These are phyloP conservation scores for Mortierella antarctica DNA, from an alignment of 192 early-diverging fungal species.

Conservation along the genomic window DNA sequence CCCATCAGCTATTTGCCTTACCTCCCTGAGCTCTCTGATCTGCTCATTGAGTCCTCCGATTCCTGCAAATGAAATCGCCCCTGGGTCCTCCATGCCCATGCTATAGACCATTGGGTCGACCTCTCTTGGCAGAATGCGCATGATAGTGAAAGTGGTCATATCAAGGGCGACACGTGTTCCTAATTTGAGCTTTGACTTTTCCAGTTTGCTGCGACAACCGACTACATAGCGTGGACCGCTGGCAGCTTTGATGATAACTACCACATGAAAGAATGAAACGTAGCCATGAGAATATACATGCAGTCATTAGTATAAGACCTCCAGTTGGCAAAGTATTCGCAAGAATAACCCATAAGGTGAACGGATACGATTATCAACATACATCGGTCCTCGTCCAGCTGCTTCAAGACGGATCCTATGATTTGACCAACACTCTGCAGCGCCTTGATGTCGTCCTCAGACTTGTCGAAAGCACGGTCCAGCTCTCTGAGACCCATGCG, in stretches of 20 bases:
- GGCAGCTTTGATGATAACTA: conserved; percentile 97
- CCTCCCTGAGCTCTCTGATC: conserved; percentile 97
- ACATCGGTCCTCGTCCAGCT: conserved; percentile 97
- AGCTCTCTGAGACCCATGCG: conserved; percentile 86
- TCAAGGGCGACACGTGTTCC: conserved; percentile 98
- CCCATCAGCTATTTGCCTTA: conserved; percentile 20
- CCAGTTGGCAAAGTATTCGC: background rate
- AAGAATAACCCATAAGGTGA: background rate
- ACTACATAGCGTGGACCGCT: conserved; percentile 98
- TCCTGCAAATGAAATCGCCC: conserved; percentile 94
- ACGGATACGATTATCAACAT: conserved; percentile 22
- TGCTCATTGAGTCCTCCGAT: conserved; percentile 97
- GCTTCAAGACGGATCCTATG: conserved; percentile 97
- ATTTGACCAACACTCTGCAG: conserved; percentile 99
- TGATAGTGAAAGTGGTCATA: conserved; percentile 99
- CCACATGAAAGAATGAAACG: background rate
- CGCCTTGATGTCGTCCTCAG: conserved; percentile 98
- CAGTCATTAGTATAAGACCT: too few relatives aligned
- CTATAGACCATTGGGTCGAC: conserved; percentile 99
- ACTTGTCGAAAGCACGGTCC: conserved; percentile 94
- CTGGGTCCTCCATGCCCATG: conserved; percentile 98
- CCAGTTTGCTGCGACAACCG: conserved; percentile 93
- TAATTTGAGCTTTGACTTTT: conserved; percentile 95
- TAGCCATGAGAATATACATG: too few relatives aligned
- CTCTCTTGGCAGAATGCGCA: conserved; percentile 97